Evolutionary conservation across 2,329 filamentous ascomycete genomes (phyloP).

Genomic region (Fusarium equiseti): DNA sequence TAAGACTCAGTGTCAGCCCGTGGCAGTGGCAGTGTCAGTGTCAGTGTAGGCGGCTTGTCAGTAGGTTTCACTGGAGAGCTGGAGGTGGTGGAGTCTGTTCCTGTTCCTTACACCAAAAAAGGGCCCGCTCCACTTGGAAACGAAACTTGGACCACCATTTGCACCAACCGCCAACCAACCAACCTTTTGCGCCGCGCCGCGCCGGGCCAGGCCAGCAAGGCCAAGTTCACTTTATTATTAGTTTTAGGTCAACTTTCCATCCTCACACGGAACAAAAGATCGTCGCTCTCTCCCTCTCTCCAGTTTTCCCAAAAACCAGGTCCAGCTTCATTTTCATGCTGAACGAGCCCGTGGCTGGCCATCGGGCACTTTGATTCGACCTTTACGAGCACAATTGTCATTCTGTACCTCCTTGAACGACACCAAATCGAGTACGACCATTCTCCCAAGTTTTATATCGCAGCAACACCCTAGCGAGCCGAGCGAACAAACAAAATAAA

Average conservation of each 20-base stretch:
- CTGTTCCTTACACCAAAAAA: conserved; percentile 4
- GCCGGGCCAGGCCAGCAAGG: conserved; percentile 8
- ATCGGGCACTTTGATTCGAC: conserved; percentile 28
- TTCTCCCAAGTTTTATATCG: conserved; percentile 22
- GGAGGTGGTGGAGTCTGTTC: conserved; percentile 25
- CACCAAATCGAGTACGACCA: conserved; percentile 22
- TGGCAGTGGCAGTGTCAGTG: conserved; percentile 16
- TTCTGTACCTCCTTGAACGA: conserved; percentile 7
- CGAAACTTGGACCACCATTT: conserved; percentile 43
- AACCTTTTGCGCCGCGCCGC: conserved; percentile 1
- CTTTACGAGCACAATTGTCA: conserved; percentile 16
- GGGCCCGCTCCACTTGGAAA: conserved; percentile 35
- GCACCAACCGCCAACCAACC: background rate
- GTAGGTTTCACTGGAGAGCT: conserved; percentile 7
- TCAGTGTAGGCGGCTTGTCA: background rate
- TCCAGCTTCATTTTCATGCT: conserved; percentile 33
- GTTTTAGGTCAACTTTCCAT: conserved; percentile 17
- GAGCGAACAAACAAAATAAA: conserved; percentile 22
- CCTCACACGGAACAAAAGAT: conserved; percentile 36
- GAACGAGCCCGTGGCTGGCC: conserved; percentile 44
- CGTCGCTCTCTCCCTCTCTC: conserved; percentile 34
- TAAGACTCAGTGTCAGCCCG: background rate
- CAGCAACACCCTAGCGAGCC: conserved; percentile 3
- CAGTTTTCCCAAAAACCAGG: conserved; percentile 33
- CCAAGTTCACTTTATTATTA: conserved; percentile 28